A percentile compares a stretch with the other conserved stretches of the same genome.
Conservation (phyloP, 2,329 filamentous ascomycete species). For the Sphaceloma murrayae region DNA sequence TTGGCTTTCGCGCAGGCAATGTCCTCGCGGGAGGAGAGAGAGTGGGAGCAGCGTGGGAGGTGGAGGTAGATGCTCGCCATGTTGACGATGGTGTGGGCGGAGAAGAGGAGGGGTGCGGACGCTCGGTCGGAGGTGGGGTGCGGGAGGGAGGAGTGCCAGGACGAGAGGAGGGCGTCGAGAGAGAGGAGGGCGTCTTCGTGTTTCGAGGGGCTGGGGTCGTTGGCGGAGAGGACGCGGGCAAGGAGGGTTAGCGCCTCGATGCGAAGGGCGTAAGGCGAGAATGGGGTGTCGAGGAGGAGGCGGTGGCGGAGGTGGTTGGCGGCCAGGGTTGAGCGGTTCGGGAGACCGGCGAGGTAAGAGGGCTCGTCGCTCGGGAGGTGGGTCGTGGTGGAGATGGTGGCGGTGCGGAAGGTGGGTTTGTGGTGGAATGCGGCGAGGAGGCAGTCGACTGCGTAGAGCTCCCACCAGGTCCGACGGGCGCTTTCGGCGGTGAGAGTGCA, state of each 20-base stretch:
- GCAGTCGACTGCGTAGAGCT: slow-evolving; percentile 67
- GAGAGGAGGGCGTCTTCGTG: slow-evolving; percentile 23
- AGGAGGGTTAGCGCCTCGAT: slow-evolving; percentile 73
- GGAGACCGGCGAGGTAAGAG: slow-evolving; percentile 46
- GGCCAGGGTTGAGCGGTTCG: slow-evolving; percentile 23
- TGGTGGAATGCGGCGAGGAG: slow-evolving; percentile 74
- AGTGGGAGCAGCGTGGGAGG: slow-evolving; percentile 65
- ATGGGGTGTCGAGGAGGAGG: slow-evolving; percentile 33
- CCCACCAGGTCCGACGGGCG: slow-evolving; percentile 89
- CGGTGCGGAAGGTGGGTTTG: slow-evolving; percentile 60
- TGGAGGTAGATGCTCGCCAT: slow-evolving; percentile 62
- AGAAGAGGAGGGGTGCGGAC: slow-evolving; percentile 71
- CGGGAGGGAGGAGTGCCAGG: slow-evolving; percentile 74
- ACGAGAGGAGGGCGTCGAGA: slow-evolving; percentile 22
- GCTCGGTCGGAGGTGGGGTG: slow-evolving; percentile 56
- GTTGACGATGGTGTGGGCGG: slow-evolving; percentile 70
- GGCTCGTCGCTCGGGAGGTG: slow-evolving; percentile 72
- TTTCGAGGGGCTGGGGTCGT: slow-evolving; percentile 20
- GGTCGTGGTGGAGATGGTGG: slow-evolving; percentile 57
- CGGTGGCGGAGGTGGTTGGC: slow-evolving; percentile 7
- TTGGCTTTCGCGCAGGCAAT: slow-evolving; percentile 37
- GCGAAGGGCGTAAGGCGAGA: slow-evolving; percentile 78
- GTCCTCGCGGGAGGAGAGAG: slow-evolving; percentile 44
- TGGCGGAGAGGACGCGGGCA: slow-evolving; percentile 57
- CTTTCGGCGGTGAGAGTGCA: slow-evolving; percentile 67